Conservation (phyloP, 176 grass and related monocot genomes). For the Eragrostis nindensis region DNA sequence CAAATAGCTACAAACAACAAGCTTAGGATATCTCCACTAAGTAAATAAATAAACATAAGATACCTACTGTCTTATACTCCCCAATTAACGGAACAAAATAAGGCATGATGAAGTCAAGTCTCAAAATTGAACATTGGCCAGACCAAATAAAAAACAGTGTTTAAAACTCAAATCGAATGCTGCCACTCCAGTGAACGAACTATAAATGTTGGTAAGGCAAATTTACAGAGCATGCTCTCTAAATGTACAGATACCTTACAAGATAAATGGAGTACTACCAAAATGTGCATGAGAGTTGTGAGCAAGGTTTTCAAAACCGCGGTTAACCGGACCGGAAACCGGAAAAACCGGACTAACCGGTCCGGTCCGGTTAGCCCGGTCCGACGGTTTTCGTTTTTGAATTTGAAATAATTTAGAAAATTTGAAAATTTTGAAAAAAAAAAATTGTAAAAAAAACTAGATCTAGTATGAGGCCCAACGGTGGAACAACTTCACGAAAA, state of each 20-base stretch:
- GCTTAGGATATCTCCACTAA: neutral
- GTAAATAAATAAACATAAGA: neutral
- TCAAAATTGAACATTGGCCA: neutral
- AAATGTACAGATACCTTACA: neutral
- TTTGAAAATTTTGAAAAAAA: too few species aligned
- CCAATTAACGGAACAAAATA: neutral
- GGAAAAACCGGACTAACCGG: too few species aligned
- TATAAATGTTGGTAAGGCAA: slow-evolving; percentile 24
- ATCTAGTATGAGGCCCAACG: too few species aligned
- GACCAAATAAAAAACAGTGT: neutral
- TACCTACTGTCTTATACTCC: neutral
- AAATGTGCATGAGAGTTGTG: slow-evolving; percentile 11
- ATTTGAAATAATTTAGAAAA: too few species aligned
- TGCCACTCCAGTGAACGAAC: neutral
- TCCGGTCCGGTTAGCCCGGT: too few species aligned
- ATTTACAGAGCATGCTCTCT: neutral
- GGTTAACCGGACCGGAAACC: too few species aligned
- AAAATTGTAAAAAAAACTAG: too few species aligned
- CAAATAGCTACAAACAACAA: slow-evolving; percentile 9
- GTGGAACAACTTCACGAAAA: too few species aligned
- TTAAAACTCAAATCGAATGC: neutral
- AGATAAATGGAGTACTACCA: neutral
- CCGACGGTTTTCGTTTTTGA: too few species aligned
- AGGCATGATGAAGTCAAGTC: neutral
- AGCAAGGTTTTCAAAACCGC: too few species aligned